These are phyloP conservation scores for Sambucus nigra DNA, from an alignment of 129 eudicot genomes.

Conservation along the genomic window DNA sequence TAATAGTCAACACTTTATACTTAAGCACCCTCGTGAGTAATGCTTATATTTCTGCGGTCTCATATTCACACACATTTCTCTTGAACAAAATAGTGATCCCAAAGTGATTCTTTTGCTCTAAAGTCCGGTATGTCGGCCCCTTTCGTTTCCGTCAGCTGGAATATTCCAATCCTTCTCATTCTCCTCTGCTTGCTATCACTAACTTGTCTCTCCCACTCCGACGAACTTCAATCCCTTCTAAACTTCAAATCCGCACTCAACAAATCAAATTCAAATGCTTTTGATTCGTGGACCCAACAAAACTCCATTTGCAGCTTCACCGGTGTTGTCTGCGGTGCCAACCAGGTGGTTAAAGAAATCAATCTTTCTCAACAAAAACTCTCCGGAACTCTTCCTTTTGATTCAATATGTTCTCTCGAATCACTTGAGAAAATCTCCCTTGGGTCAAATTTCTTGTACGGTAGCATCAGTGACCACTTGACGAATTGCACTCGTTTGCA, in stretches of 20 bases:
- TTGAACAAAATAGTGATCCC: constrained; percentile 9
- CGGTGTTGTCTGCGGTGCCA: constrained; percentile 34
- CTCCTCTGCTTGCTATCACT: constrained; percentile 15
- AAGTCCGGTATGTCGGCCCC: constrained; percentile 26
- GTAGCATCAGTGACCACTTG: constrained; percentile 31
- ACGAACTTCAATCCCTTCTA: constrained; percentile 35
- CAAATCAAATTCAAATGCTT: constrained; percentile 16
- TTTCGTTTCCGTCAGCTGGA: constrained; percentile 13
- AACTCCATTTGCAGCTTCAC: constrained; percentile 41
- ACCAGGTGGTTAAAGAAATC: constrained; percentile 32
- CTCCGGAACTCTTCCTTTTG: constrained; percentile 39
- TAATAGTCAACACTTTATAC: background rate
- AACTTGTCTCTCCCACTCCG: constrained; percentile 17
- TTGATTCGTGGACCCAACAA: constrained; percentile 32
- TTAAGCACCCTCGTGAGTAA: background rate
- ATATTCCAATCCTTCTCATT: constrained; percentile 2
- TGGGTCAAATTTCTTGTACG: constrained; percentile 39
- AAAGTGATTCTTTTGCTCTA: constrained; percentile 1
- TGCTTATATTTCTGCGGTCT: background rate
- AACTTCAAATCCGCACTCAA: constrained; percentile 38
- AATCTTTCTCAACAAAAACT: constrained; percentile 28
- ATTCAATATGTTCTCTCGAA: constrained; percentile 34
- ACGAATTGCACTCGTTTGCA: constrained; percentile 35
- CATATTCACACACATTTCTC: constrained; percentile 13
- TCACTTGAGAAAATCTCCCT: constrained; percentile 41